phyloP scores from a whole-genome alignment of 495 filamentous ascomycete genomes.

The Penicillium verhagenii region DNA sequence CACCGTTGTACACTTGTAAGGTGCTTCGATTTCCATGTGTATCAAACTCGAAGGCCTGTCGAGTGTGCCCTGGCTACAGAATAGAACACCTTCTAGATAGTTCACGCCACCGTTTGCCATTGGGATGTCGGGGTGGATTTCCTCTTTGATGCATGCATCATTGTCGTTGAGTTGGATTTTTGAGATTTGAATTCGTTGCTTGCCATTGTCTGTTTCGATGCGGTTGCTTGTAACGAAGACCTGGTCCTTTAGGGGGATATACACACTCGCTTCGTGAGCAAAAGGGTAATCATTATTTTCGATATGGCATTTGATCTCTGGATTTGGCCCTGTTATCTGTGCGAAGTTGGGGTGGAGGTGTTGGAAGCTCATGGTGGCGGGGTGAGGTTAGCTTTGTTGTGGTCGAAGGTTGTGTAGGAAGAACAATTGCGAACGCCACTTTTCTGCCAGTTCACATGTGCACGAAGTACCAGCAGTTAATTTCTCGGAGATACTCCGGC shows the following conservation, averaged over 20 bases:
- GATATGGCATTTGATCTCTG: slow-evolving; percentile 30
- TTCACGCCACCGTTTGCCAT: slow-evolving; percentile 58
- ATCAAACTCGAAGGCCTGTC: slow-evolving; percentile 4
- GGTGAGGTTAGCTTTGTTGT: neutral
- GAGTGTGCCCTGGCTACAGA: slow-evolving; percentile 55
- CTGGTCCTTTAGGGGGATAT: slow-evolving; percentile 38
- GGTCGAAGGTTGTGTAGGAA: neutral
- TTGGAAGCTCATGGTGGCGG: slow-evolving; percentile 10
- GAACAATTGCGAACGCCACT: neutral
- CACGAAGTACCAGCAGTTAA: too few species aligned
- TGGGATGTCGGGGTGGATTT: slow-evolving; percentile 38
- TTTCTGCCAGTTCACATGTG: too few species aligned
- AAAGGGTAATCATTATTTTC: slow-evolving; percentile 38
- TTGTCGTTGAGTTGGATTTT: slow-evolving; percentile 26
- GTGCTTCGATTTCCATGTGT: neutral
- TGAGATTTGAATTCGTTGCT: slow-evolving; percentile 35
- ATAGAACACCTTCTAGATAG: slow-evolving; percentile 37
- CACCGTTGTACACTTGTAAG: neutral
- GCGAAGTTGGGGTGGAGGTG: slow-evolving; percentile 29
- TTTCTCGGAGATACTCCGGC: neutral
- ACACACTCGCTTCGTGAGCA: slow-evolving; percentile 65
- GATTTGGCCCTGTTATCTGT: slow-evolving; percentile 28
- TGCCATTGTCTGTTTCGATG: slow-evolving; percentile 7
- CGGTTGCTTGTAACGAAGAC: slow-evolving; percentile 61
- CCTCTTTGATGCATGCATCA: slow-evolving; percentile 19